A percentile compares a stretch with the other conserved stretches of the same genome.
These are phyloP conservation scores for Globisporangium rhizosaccharum DNA, from an alignment of 352 stramenopile genomes.

Conservation along the genomic window DNA sequence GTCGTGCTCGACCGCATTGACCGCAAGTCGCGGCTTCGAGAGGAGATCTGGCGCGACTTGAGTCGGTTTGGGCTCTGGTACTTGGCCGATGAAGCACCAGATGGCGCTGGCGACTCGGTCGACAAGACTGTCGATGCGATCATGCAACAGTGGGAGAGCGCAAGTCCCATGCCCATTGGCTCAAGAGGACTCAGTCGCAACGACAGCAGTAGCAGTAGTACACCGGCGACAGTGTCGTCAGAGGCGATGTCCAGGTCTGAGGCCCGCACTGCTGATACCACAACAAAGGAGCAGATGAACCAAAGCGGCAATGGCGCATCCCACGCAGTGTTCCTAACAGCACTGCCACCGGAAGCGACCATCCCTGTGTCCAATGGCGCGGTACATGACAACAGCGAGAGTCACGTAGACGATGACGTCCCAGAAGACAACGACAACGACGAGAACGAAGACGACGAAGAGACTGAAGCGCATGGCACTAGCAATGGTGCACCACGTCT, in stretches of 20 bases:
- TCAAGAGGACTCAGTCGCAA: not conserved
- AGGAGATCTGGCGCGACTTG: conserved; percentile 59
- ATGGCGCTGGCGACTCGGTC: conserved; percentile 39
- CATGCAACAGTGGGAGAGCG: conserved; percentile 42
- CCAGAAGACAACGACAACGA: conserved; percentile 20
- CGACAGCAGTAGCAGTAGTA: not conserved
- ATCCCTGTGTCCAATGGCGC: not conserved
- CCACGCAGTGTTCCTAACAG: conserved; percentile 16
- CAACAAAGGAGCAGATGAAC: not conserved
- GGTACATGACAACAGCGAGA: not conserved
- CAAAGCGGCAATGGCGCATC: not conserved
- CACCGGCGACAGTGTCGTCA: not conserved
- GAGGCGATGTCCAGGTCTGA: too few species aligned
- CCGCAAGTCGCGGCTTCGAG: conserved; percentile 23
- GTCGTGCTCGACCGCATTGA: conserved; percentile 32
- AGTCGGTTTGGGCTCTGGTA: conserved; percentile 55
- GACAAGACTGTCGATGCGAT: conserved; percentile 47
- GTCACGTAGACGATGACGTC: conserved; percentile 6
- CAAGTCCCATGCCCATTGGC: not conserved
- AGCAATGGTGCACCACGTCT: not conserved
- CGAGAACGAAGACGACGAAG: conserved; percentile 7
- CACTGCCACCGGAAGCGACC: conserved; percentile 7
- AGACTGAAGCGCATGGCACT: not conserved
- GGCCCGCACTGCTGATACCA: too few species aligned
- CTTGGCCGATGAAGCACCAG: conserved; percentile 8